Evolutionary conservation across 192 early-diverging fungal genomes (phyloP), one percentile per base, ranked within the genome.

Genomic region (Backusella sp.): DNA sequence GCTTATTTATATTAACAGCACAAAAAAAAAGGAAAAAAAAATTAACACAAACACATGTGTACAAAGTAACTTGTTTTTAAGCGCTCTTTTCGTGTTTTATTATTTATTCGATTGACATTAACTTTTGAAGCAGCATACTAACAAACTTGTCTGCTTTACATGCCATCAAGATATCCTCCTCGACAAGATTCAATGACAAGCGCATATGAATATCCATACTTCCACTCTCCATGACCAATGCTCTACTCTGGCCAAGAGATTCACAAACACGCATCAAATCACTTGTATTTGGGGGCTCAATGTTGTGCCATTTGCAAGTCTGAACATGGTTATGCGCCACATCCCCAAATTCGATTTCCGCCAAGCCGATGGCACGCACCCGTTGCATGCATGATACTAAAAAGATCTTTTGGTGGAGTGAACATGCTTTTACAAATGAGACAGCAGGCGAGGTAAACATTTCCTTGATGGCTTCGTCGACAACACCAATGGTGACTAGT

Each of bases 341-440:
- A 59, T 92, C 89, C 6, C 87, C 89, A 79, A 95, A 90, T 11
- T 92, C 84, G 4, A 93, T 91, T 52, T 97, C 94, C 19, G 89
- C 85, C 5, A 90, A 71, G 4, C 96, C 97, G 0, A 82, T 83
- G 23, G 89, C 85, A 41, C 94, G 84, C 19, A 93, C 75, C 19
- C 83, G 79, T 39, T 88, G 83, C 7, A 93, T 83, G 37, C 96
- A 72, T 0, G 93, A 84, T 1, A 96, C 86, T 37, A 99, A 74
- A 74, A 97, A 97, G 23, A 99, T 49, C 77, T 95, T 93, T 74
- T 97, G 96, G 72, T 96, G 95, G 42, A 91, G 68, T 6, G 91
- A 91, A n/a, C 89, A 90, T 32, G 82, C 81, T 75, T 90, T 85
- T 34, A 99, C 86, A 76, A 94, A 89, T 4, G 91, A 81, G 0